Evolutionary conservation across 177 flowering plant genomes (phyloP).

Genomic region (Vitis hybrid): DNA sequence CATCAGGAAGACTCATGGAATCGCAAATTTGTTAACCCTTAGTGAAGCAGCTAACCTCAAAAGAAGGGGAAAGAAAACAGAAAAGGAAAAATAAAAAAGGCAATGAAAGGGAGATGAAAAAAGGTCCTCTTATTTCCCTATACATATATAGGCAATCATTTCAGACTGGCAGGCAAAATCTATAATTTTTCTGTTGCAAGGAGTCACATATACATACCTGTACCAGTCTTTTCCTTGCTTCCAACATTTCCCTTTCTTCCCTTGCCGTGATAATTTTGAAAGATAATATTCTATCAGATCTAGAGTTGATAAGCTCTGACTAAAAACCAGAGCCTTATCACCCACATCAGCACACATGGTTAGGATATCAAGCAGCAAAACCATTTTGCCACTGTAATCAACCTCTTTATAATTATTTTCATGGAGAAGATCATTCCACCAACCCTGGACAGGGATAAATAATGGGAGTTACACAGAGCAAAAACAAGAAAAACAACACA

Average conservation of each 20-base stretch:
- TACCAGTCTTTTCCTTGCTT: conserved; percentile 95
- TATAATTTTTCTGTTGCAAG: neutral
- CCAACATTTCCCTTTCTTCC: conserved; percentile 74
- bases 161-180: neutral
- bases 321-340: conserved; percentile 88
- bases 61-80: too few species aligned
- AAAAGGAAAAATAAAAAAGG: too few species aligned
- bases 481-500: conserved; percentile 5
- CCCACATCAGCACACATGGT: conserved; percentile 73
- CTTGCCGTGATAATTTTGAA: conserved; percentile 60
- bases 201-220: conserved; percentile 49
- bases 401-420: conserved; percentile 57
- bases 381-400: conserved; percentile 95
- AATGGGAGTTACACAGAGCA: neutral
- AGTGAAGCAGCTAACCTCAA: too few species aligned
- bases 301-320: conserved; percentile 87
- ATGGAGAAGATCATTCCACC: conserved; percentile 86
- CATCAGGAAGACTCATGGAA: too few species aligned
- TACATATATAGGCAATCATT: too few species aligned
- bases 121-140: too few species aligned
- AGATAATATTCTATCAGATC: conserved; percentile 89
- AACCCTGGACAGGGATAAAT: conserved; percentile 48
- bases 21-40: too few species aligned
- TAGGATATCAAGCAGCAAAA: conserved; percentile 79
- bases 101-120: too few species aligned